phyloP scores from a whole-genome alignment of 306 rosid genomes.

The Macrotyloma uniflorum region DNA sequence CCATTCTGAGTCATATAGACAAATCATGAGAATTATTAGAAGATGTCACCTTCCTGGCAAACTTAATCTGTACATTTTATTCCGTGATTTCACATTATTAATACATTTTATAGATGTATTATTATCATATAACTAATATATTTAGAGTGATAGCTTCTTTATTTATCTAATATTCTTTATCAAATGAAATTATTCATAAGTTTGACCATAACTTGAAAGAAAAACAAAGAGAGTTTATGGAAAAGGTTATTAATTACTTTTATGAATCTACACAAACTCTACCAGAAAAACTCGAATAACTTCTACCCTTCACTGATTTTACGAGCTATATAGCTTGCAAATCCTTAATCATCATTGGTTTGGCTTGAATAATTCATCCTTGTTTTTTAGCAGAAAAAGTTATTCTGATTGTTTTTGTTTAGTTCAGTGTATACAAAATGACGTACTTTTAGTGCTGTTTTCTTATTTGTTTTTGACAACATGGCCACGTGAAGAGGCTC shows the following conservation, averaged over 20 bases:
- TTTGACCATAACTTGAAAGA: neutral
- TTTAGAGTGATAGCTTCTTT: neutral
- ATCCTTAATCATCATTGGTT: neutral
- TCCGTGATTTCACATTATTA: neutral
- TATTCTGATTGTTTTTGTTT: neutral
- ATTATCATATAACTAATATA: neutral
- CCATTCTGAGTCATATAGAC: neutral
- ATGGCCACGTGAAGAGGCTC: conserved; percentile 36
- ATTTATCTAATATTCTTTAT: neutral
- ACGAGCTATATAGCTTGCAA: neutral
- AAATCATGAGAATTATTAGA: neutral
- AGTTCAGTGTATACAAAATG: neutral
- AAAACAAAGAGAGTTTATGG: neutral
- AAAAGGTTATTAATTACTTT: neutral
- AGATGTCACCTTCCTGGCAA: neutral
- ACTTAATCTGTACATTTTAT: neutral
- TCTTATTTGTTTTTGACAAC: conserved; percentile 17
- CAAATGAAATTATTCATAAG: neutral
- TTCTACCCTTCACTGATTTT: neutral
- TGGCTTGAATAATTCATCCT: neutral
- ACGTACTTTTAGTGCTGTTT: neutral
- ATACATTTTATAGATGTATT: neutral
- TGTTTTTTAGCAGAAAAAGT: neutral
- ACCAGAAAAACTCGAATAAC: neutral
- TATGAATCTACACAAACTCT: neutral